Evolutionary conservation across 1,284 basidiomycete species (phyloP).

Genomic region (Crucibulum cyathiforme): DNA sequence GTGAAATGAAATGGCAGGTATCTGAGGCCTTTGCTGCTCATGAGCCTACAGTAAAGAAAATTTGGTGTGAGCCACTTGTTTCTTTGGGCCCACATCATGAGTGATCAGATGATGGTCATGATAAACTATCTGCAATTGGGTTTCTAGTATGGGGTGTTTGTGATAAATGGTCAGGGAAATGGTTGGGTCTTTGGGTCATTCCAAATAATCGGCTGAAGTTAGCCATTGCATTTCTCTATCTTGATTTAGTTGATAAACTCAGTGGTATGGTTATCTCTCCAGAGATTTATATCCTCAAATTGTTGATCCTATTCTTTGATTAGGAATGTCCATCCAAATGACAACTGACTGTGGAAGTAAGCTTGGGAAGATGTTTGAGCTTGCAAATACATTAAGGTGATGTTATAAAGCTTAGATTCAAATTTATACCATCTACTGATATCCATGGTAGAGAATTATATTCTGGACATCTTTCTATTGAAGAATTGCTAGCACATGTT

Average conservation of each 20-base stretch:
- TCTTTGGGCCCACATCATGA: not conserved
- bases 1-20: not conserved
- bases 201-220: not conserved
- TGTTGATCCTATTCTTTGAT: not conserved
- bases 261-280: not conserved
- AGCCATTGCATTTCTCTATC: not conserved
- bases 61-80: not conserved
- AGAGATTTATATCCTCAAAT: not conserved
- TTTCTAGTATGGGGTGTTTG: not conserved
- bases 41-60: not conserved
- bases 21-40: not conserved
- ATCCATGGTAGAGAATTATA: conserved; percentile 23
- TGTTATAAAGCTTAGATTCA: conserved; percentile 1
- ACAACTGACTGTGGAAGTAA: conserved; percentile 43
- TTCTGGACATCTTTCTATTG: conserved; percentile 3
- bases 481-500: conserved; percentile 31
- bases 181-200: not conserved
- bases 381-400: conserved; percentile 38
- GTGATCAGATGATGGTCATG: not conserved
- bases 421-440: not conserved
- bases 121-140: not conserved
- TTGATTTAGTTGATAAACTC: not conserved
- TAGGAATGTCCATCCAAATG: conserved; percentile 5
- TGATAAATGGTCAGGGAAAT: not conserved
- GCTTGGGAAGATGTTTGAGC: conserved; percentile 32